Evolutionary conservation across 2,329 filamentous ascomycete species (phyloP), one percentile per base, ranked within the genome.

Genomic region (Exophiala phaeomuriformis): DNA sequence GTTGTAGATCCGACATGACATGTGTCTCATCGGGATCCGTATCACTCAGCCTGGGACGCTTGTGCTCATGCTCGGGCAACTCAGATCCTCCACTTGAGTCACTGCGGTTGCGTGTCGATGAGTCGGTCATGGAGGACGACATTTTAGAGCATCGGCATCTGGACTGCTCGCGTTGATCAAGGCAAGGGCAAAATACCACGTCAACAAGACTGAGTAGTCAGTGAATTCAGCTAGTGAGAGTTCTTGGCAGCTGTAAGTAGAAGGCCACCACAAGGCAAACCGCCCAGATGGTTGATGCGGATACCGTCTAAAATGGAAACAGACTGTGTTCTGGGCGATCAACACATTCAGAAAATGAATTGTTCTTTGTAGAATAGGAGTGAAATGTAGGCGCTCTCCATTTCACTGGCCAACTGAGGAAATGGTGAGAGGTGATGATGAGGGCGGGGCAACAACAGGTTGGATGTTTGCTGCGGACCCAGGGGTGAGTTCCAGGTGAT

Each of bases 21-120:
- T 53, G 55, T 7, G 50, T 51, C 46, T 42, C 55, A 49, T 59
- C 59, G 56, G 53, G 48, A 46, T 59, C 53, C 30, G 52, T 51
- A 27, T 60, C 59, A 51, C 59, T 61, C 59, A 61, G 55, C 50
- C 61, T 57, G 37, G 61, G 61, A 44, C 61, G 60, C 47, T 63
- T 63, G 52, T 61, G 58, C 47, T 63, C 61, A 53, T 63, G 61
- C 49, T 60, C 53, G 33, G 61, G 58, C 51, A 63, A 42, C 41
- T 58, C 61, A 19, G 61, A 59, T 44, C 55, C 55, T 51, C 51
- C 61, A 32, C 47, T 53, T 35, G 61, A 63, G 50, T 57, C 54
- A 47, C 60, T 62, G 49, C 61, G 61, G 52, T 60, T 62, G 47
- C 61, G 55, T 37, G 54, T 50, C 8, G 56, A 58, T 51, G 52